phyloP scores from a whole-genome alignment of 179 eudicot genomes.

The Nepenthes alata region DNA sequence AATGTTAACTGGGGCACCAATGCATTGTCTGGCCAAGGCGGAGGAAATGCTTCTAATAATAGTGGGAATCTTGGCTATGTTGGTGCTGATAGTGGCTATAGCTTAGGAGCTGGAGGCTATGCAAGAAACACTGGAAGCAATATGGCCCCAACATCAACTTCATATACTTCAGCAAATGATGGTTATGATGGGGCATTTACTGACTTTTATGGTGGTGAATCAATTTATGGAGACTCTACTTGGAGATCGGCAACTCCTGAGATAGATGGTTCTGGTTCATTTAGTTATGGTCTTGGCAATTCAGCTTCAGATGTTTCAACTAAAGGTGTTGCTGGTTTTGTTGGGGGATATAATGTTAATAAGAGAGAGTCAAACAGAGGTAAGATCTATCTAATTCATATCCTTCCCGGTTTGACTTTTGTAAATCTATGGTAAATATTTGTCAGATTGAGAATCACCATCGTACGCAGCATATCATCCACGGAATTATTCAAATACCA shows the following conservation, averaged over 20 bases:
- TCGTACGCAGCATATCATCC: not conserved
- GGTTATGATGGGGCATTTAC: slow-evolving; percentile 50
- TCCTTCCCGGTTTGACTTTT: not conserved
- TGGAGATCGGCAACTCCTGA: slow-evolving; percentile 63
- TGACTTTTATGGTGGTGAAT: slow-evolving; percentile 50
- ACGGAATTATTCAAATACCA: no score
- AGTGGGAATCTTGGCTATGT: slow-evolving; percentile 46
- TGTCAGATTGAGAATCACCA: no score
- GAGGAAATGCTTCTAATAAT: slow-evolving; percentile 23
- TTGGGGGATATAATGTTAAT: slow-evolving; percentile 52
- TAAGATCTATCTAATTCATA: slow-evolving; percentile 10
- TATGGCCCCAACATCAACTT: slow-evolving; percentile 33
- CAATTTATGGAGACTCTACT: slow-evolving; percentile 48
- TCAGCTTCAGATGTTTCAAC: slow-evolving; percentile 38
- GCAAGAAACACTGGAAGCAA: slow-evolving; percentile 39
- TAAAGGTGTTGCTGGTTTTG: slow-evolving; percentile 46
- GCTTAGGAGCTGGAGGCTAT: slow-evolving; percentile 41
- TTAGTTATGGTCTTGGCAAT: slow-evolving; percentile 59
- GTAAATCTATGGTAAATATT: not conserved
- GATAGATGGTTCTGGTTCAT: slow-evolving; percentile 47
- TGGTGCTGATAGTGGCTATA: slow-evolving; percentile 32
- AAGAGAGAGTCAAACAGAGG: slow-evolving; percentile 48
- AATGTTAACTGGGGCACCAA: slow-evolving; percentile 56
- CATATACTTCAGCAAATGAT: slow-evolving; percentile 38
- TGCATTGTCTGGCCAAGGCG: slow-evolving; percentile 36